Evolutionary conservation across 2,329 filamentous ascomycete genomes (phyloP).

Genomic region (Fusarium multiceps): DNA sequence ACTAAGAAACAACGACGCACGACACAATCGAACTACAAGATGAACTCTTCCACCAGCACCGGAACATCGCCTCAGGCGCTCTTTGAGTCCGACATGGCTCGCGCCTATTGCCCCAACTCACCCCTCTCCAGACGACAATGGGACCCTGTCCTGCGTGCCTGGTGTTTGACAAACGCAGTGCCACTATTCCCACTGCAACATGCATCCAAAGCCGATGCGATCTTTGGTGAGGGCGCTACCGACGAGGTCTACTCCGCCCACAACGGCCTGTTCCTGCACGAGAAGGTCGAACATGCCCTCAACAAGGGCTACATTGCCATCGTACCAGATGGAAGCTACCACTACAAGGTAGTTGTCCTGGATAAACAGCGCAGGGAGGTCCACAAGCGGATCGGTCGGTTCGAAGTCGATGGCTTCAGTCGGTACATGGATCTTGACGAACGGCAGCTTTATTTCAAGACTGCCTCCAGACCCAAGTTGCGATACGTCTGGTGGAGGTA

Average conservation of each 20-base stretch:
- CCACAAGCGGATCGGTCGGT: neutral
- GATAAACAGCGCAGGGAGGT: neutral
- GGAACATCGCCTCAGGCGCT: neutral
- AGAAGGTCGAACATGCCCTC: neutral
- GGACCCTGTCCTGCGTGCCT: neutral
- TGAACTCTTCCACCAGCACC: no score
- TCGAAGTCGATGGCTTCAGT: neutral
- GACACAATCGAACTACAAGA: no score
- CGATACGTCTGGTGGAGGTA: neutral
- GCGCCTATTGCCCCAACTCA: neutral
- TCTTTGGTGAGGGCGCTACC: neutral
- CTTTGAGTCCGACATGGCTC: neutral
- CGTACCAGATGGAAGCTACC: neutral
- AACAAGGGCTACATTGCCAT: neutral
- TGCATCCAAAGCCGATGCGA: neutral
- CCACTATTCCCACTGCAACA: neutral
- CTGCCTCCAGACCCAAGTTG: neutral
- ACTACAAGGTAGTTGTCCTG: neutral
- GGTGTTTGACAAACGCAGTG: neutral
- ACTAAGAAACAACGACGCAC: no score
- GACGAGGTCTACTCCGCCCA: neutral
- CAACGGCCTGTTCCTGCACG: neutral
- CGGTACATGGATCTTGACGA: neutral
- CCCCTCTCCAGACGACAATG: fast-evolving
- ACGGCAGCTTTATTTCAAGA: neutral